Evolutionary conservation across 768 basidiomycete species (phyloP), one percentile per base, ranked within the genome.

Genomic region (Mycena kentingensis): DNA sequence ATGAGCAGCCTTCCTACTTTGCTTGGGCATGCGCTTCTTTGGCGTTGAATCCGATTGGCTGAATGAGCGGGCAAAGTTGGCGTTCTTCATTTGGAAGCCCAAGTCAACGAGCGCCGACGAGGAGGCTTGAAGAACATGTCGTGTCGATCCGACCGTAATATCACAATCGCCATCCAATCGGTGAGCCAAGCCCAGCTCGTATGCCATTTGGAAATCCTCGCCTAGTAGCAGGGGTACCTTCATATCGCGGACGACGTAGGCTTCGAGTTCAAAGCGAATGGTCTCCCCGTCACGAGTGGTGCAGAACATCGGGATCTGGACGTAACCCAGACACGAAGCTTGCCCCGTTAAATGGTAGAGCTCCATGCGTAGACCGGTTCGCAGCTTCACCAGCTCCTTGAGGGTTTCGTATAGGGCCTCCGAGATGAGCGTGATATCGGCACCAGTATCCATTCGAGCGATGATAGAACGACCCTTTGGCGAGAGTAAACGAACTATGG

Each of bases 171-270:
- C 55, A 5, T 53, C 45, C 16, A 52, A 21, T 4, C 31, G 43
- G 4, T 63, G 59, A 2, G 6, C 16, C 13, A 65, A 46, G 7
- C 37, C 48, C 12, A 68, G 22, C 32, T 62, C 63, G 51, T 67
- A 66, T 3, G 38, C 36, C 2, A 32, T 22, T 18, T 64, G 63
- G 52, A 64, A 67, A 48, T 68, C 67, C 35, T 68, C 66, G 6
- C 67, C 67, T 12, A 68, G 52, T 5, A 68, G 58, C 3, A 68
- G 24, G 11, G 67, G 65, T 1, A 65, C 65, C 0, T 50, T 46
- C 67, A 68, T 68, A 7, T 49, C 57, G 12, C 57, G 47, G 0
- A 66, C 60, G 4, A 67, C 65, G 38, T 64, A 67, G 6, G 62
- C 58, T 48, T 67, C 66, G 2, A 51, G 39, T 4, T 49, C 39